phyloP scores from a whole-genome alignment of 192 early-diverging fungal species.

The Chytriomyces sp. region DNA sequence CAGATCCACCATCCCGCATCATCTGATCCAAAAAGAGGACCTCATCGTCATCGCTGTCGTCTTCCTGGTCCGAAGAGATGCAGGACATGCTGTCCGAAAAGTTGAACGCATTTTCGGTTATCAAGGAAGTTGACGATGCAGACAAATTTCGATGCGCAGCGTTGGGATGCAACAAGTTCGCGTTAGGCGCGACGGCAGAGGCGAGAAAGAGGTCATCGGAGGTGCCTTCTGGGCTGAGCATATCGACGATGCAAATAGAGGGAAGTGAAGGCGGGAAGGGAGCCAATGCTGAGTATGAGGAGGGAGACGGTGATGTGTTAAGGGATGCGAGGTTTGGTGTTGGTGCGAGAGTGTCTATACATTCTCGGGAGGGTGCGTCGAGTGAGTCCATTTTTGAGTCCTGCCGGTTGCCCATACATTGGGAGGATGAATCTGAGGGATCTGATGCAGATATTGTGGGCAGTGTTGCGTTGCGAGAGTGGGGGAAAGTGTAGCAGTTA shows the following conservation, averaged over 20 bases:
- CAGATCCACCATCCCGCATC: neutral
- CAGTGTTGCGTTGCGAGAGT: no score
- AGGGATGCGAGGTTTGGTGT: neutral
- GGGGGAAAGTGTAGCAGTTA: no score
- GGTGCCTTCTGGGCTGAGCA: no score
- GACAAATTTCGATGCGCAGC: neutral
- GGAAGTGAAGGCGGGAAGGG: neutral
- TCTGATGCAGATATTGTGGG: no score
- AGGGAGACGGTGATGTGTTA: neutral
- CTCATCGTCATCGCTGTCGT: conserved; percentile 13
- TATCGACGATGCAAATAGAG: neutral
- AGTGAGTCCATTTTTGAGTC: no score
- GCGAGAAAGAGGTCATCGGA: neutral
- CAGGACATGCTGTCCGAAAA: conserved; percentile 7
- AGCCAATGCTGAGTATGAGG: neutral
- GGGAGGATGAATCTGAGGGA: no score
- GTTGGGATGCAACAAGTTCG: neutral
- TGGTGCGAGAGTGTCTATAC: no score
- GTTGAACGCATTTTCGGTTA: no score
- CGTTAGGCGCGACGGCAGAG: neutral
- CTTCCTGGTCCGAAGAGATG: neutral
- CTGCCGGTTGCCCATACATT: no score
- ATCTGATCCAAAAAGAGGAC: neutral
- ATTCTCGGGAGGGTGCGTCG: no score
- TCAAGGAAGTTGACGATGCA: no score